Percentiles rank a stretch among this genome's conserved stretches.
phyloP scores from a whole-genome alignment of 2,329 filamentous ascomycete genomes.

The Kalaharituber pfeilii region DNA sequence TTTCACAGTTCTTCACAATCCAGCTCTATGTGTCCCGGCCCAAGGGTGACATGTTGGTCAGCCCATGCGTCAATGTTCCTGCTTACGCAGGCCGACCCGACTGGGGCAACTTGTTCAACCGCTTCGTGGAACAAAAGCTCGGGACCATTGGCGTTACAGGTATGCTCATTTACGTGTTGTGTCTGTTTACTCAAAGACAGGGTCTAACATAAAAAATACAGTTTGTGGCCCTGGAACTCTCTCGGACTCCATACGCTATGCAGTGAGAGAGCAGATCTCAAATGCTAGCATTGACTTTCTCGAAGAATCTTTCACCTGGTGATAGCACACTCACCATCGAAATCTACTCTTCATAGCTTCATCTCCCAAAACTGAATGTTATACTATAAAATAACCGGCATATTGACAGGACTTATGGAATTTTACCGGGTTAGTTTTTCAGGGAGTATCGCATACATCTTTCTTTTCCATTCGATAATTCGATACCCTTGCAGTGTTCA shows the following conservation, averaged over 20 bases:
- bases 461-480: too few species aligned
- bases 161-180: slow-evolving; percentile 36
- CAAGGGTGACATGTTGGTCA: slow-evolving; percentile 62
- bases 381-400: too few species aligned
- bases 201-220: too few species aligned
- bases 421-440: too few species aligned
- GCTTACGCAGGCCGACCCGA: slow-evolving; percentile 86
- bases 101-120: slow-evolving; percentile 56
- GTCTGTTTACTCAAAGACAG: slow-evolving; percentile 53
- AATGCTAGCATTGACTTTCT: slow-evolving; percentile 51
- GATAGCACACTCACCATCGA: too few species aligned
- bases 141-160: slow-evolving; percentile 69
- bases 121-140: slow-evolving; percentile 63
- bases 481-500: too few species aligned
- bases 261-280: slow-evolving; percentile 45
- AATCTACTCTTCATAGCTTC: too few species aligned
- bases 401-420: too few species aligned
- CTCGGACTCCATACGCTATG: slow-evolving; percentile 56
- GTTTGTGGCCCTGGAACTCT: slow-evolving; percentile 59
- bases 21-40: slow-evolving; percentile 83
- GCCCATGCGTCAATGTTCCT: slow-evolving; percentile 61
- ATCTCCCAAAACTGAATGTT: too few species aligned
- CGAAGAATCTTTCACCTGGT: slow-evolving; percentile 53
- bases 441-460: too few species aligned
- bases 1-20: slow-evolving; percentile 65